Base-by-base conservation (phyloP, 1,139 yeast genomes). In the Hemisphaericaspora subhashii region DNA sequence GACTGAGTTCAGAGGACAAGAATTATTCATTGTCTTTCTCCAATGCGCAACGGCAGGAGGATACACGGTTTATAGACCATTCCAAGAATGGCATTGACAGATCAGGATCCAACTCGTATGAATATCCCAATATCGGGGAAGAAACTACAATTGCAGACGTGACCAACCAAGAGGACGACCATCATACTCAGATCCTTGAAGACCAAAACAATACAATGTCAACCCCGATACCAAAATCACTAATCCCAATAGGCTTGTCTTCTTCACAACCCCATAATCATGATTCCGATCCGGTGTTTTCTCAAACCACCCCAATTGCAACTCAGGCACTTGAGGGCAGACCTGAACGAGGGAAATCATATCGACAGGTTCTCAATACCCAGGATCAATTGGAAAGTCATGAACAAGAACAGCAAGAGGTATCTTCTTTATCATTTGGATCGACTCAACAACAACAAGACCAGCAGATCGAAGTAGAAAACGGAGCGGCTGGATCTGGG, bases 341-440 rank as follows among this genome's bases (percentile, higher is more conserved):
- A 7, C 17, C 31, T n/a, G n/a, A n/a, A n/a, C n/a, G n/a, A 13
- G n/a, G 9, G 9, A 27, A 22, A 13, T 45, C 57, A 1, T 46
- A 47, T 15, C 39, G 52, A 18, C 56, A 54, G 37, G 58, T 54
- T 4, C 30, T 51, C 1, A 51, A 51, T 39, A 53, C 58, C 7
- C 58, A 54, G 41, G 58, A 54, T 32, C 45, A 40, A 17, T n/a
- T n/a, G n/a, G n/a, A n/a, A n/a, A n/a, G n/a, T n/a, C n/a, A n/a
- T n/a, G n/a, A n/a, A n/a, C n/a, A n/a, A n/a, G n/a, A n/a, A n/a
- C n/a, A n/a, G n/a, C 25, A 37, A 6, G 39, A 34, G 13, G 23
- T 35, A 18, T 35, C 38, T 9, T 17, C 33, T 14, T 21, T 27
- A 13, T 37, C 23, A 16, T 29, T 21, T 3, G 24, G 8, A n/a